Evolutionary conservation across 495 filamentous ascomycete species (phyloP), one percentile per base, ranked within the genome.

Genomic region (Hamigera avellanea): DNA sequence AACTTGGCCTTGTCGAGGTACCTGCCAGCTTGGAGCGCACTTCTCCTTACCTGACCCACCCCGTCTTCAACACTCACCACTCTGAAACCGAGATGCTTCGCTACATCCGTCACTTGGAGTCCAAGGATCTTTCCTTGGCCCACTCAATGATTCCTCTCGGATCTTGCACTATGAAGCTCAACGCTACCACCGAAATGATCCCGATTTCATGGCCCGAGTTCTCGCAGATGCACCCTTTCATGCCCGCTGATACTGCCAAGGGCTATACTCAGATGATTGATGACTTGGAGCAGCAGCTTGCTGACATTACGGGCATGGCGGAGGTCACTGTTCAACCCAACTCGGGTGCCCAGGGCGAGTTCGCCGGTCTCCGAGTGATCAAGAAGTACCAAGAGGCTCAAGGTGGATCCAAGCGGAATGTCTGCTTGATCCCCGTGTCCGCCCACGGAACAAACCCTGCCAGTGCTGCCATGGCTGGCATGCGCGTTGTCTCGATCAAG

Each of bases 141-240:
- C 93, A 96, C 64, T 96, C 93, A 8, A 98, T 98, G 91, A 98
- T 98, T 44, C 88, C 91, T 6, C 75, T 98, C n/a, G 91, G 91
- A 18, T 96, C 93, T 13, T 98, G 91, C 69, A 98, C 91, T 15
- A 98, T 98, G 91, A 98, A 98, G 70, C 78, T 98, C 29, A 98
- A 98, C 52, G 86, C 83, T 39, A 93, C 89, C 21, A 83, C 84
- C 12, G 89, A 96, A 57, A 96, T 93, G 84, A 73, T 84, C 8
- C 83, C 91, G 14, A 67, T 95, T 38, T 87, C 86, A 1, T 84
- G 78, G 68, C 80, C 81, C 8, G 80, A 87, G 48, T 89, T 94
- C 59, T 74, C 85, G 31, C 76, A 81, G 32, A 75, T 96, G 18
- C 91, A 98, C 59, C 91, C 91, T 2, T 86, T 86, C 48, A 74